Conservation (phyloP, 179 eudicot genomes). For the Beta macrorhiza region DNA sequence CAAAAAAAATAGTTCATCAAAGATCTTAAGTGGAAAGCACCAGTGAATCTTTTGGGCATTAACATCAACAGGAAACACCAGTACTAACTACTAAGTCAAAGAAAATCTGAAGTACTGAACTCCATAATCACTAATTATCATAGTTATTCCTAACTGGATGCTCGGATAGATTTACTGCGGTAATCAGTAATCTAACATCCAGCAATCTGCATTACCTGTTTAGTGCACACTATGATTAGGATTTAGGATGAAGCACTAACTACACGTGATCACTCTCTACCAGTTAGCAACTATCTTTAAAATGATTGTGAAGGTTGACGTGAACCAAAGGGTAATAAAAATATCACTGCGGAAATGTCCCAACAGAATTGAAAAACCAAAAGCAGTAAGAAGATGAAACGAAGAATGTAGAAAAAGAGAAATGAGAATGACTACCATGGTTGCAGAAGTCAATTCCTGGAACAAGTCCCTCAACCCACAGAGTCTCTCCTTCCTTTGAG, state of each 20-base stretch:
- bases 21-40: background rate
- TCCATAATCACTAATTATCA: background rate
- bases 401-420: background rate
- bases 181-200: conserved; percentile 10
- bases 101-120: background rate
- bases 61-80: conserved; percentile 5
- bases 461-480: conserved; percentile 95
- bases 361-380: background rate
- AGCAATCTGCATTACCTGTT: conserved; percentile 5
- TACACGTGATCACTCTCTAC: background rate
- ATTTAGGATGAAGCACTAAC: background rate
- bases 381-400: background rate
- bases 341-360: background rate
- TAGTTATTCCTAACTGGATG: background rate
- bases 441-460: conserved; percentile 99
- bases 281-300: background rate
- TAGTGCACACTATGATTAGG: background rate
- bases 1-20: background rate
- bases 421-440: conserved; percentile 56
- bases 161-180: conserved; percentile 1
- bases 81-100: background rate
- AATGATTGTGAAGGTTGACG: background rate
- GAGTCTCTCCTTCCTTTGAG: conserved; percentile 54
- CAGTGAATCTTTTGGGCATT: background rate
- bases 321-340: background rate